Percentiles rank a stretch among this genome's conserved stretches.
Conservation (phyloP, 2,329 filamentous ascomycete genomes). For the Diplodia seriata region DNA sequence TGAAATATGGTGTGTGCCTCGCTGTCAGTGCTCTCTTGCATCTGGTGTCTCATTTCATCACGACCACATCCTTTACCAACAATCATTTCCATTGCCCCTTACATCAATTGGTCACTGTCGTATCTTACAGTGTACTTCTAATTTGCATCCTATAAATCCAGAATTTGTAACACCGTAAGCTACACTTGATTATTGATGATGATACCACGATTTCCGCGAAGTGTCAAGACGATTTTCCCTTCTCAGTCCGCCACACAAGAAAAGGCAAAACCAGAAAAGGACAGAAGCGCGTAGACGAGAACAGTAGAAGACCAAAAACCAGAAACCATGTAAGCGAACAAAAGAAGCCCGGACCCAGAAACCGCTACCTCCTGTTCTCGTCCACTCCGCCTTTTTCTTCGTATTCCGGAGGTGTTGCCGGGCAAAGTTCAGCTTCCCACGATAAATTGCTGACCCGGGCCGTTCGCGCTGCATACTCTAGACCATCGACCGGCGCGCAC, state of each 20-base stretch:
- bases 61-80: no score
- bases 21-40: no score
- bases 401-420: not conserved
- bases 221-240: not conserved
- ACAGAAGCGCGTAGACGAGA: not conserved
- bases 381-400: not conserved
- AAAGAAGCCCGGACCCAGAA: not conserved
- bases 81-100: no score
- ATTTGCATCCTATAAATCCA: no score
- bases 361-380: not conserved
- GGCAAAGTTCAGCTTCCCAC: not conserved
- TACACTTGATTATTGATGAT: not conserved
- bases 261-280: not conserved
- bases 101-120: no score
- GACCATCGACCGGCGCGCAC: not conserved
- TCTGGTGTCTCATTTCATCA: no score
- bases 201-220: not conserved
- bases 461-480: not conserved
- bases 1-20: no score
- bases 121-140: not conserved
- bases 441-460: not conserved
- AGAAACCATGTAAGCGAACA: not conserved
- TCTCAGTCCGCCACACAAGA: not conserved
- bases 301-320: no score
- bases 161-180: not conserved